Evolutionary conservation across 768 basidiomycete species (phyloP).

Genomic region (Mycena rebaudengoi): DNA sequence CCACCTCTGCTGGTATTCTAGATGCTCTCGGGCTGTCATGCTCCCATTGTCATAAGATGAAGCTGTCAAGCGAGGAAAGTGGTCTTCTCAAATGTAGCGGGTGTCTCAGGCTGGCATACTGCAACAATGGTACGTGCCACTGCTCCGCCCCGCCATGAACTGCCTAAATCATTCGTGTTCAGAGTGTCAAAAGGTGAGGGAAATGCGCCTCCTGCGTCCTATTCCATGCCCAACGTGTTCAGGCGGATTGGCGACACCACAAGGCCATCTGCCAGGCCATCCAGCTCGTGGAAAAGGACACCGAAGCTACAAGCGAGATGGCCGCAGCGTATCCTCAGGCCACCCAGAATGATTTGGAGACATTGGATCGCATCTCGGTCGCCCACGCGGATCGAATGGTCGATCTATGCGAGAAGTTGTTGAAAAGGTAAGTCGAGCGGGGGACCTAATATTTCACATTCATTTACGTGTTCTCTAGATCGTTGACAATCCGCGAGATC

Average conservation of each 20-base stretch:
- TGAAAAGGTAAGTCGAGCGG: neutral
- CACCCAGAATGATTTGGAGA: neutral
- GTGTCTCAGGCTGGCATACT: constrained; percentile 2
- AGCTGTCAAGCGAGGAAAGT: neutral
- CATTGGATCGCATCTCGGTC: neutral
- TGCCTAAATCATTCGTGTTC: neutral
- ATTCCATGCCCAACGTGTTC: neutral
- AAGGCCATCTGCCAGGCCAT: constrained; percentile 8
- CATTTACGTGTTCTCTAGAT: neutral
- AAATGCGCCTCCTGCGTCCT: neutral
- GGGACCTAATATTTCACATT: neutral
- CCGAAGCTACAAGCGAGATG: neutral
- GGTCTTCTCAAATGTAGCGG: constrained; percentile 3
- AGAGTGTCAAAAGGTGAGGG: constrained; percentile 13
- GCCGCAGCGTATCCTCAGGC: neutral
- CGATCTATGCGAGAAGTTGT: neutral
- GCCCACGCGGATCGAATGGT: neutral
- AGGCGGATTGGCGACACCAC: constrained; percentile 12
- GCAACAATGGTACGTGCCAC: neutral
- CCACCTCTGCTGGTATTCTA: neutral
- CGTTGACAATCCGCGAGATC: neutral
- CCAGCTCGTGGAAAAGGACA: neutral
- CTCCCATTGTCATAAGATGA: constrained; percentile 4
- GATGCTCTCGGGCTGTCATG: neutral
- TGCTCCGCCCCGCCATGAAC: neutral